A percentile compares a stretch with the other conserved stretches of the same genome.
These are phyloP conservation scores for Blastobotrys chiropterorum DNA, from an alignment of 805 yeast genomes.

Conservation along the genomic window DNA sequence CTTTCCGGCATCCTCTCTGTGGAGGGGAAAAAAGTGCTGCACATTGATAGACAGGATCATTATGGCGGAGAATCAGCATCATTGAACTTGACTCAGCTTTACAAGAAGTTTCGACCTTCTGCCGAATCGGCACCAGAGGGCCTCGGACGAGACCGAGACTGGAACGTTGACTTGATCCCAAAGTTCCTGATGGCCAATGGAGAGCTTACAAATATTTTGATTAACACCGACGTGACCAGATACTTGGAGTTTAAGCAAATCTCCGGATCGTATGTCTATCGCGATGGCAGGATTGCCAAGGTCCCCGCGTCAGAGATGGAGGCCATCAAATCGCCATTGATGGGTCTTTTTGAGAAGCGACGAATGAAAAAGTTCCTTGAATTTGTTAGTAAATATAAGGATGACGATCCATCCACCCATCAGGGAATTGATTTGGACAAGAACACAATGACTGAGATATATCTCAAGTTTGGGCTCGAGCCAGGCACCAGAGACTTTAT, in stretches of 20 bases:
- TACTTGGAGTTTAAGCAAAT: constrained; percentile 95
- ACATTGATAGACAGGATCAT: constrained; percentile 92
- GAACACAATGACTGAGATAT: constrained; percentile 88
- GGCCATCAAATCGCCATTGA: constrained; percentile 83
- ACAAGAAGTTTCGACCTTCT: constrained; percentile 79
- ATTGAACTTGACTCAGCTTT: constrained; percentile 42
- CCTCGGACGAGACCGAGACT: constrained; percentile 89
- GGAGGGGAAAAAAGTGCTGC: constrained; percentile 97
- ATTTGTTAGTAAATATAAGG: constrained; percentile 76
- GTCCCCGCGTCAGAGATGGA: constrained; percentile 91
- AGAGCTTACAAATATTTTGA: constrained; percentile 89
- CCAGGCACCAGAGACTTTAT: constrained; percentile 91
- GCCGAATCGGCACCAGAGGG: constrained; percentile 56
- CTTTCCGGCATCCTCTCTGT: constrained; percentile 89
- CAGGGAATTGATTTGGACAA: constrained; percentile 77
- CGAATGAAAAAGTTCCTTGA: constrained; percentile 90
- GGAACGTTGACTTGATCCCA: constrained; percentile 97
- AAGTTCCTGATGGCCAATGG: constrained; percentile 97
- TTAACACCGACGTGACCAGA: constrained; percentile 92
- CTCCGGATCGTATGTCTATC: constrained; percentile 90
- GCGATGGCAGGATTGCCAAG: constrained; percentile 85
- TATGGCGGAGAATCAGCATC: constrained; percentile 63
- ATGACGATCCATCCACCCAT: constrained; percentile 72
- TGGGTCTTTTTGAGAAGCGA: constrained; percentile 95
- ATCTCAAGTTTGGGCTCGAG: constrained; percentile 82